Evolutionary conservation across 768 basidiomycete species (phyloP).

Genomic region (Agrocybe chaxingu): DNA sequence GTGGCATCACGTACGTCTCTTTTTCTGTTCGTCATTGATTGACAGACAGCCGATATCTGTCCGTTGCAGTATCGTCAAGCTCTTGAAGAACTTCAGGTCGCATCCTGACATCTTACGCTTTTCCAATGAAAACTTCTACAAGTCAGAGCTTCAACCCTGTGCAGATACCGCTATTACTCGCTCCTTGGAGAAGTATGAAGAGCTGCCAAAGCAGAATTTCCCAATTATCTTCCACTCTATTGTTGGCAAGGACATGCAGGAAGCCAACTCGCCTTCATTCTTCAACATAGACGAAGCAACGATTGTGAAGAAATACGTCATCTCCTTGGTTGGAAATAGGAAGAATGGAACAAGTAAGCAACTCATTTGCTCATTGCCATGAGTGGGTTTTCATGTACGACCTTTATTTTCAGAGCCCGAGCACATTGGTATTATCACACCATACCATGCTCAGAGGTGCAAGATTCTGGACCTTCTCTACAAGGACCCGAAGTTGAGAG

Average conservation of each 20-base stretch:
- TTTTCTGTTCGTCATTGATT: constrained; percentile 1
- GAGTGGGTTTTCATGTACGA: not conserved
- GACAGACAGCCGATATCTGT: not conserved
- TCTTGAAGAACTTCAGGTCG: constrained; percentile 57
- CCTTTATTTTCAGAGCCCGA: constrained; percentile 19
- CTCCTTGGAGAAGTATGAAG: constrained; percentile 34
- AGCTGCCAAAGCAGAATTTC: constrained; percentile 40
- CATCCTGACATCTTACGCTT: constrained; percentile 53
- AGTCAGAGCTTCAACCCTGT: constrained; percentile 44
- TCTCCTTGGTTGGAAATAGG: constrained; percentile 29
- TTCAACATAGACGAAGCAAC: constrained; percentile 59
- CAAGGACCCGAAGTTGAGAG: constrained; percentile 26
- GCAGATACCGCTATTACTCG: constrained; percentile 40
- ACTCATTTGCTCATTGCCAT: not conserved
- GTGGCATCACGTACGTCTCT: constrained; percentile 32
- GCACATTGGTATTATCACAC: constrained; percentile 67
- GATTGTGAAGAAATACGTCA: constrained; percentile 46
- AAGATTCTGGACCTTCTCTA: constrained; percentile 43
- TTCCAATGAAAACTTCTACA: constrained; percentile 58
- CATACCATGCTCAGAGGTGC: constrained; percentile 60
- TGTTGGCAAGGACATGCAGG: constrained; percentile 50
- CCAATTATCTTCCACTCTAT: constrained; percentile 58
- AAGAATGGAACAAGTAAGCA: constrained; percentile 39
- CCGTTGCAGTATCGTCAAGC: constrained; percentile 47
- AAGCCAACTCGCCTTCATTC: constrained; percentile 57